These are phyloP conservation scores for Fusarium burgessii DNA, from an alignment of 2,329 filamentous ascomycete species.

Conservation along the genomic window DNA sequence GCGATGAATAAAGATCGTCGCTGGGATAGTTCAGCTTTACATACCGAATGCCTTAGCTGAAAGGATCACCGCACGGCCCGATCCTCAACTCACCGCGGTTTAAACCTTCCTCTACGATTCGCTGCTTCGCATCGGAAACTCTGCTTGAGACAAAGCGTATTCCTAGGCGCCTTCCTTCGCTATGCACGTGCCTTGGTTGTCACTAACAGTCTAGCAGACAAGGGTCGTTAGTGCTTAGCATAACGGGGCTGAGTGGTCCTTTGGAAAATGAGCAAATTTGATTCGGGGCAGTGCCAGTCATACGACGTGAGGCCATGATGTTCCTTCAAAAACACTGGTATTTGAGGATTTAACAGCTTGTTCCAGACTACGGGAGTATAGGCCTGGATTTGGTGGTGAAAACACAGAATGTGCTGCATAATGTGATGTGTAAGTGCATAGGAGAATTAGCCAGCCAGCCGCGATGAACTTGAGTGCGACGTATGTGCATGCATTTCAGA, in stretches of 20 bases:
- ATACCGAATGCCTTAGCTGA: background rate
- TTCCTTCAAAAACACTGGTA: background rate
- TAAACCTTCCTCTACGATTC: background rate
- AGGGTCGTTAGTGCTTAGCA: constrained; percentile 15
- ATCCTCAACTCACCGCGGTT: background rate
- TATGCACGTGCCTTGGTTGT: constrained; percentile 1
- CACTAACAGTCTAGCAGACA: background rate
- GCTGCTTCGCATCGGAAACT: constrained; percentile 1
- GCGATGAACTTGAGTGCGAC: background rate
- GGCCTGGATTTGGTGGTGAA: background rate
- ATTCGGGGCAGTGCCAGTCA: constrained; percentile 5
- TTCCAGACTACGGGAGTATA: background rate
- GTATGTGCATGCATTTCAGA: background rate
- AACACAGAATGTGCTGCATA: background rate
- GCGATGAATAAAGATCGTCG: background rate
- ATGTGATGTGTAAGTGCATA: background rate
- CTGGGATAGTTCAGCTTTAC: constrained; percentile 2
- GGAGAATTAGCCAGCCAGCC: background rate
- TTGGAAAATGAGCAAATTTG: constrained; percentile 12
- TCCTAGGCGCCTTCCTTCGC: background rate
- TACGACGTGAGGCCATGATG: constrained; percentile 7
- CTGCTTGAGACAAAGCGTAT: background rate
- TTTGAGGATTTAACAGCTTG: too few relatives aligned
- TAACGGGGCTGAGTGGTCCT: constrained; percentile 13
- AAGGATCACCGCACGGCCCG: constrained; percentile 3